Conservation (phyloP, 495 filamentous ascomycete species). For the Alectoria sarmentosa region DNA sequence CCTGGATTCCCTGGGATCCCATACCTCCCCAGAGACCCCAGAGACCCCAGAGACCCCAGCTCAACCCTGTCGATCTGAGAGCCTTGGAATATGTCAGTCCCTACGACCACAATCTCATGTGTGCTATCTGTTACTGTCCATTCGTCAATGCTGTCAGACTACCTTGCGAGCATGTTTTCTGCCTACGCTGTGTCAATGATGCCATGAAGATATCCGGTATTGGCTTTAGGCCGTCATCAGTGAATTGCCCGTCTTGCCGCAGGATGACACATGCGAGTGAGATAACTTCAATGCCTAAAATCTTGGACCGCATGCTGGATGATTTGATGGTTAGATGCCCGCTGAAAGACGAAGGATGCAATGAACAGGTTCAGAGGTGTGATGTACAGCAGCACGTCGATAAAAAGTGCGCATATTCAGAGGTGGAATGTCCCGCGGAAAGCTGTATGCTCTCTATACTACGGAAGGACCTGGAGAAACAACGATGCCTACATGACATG, state of each 20-base stretch:
- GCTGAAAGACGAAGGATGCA: constrained; percentile 54
- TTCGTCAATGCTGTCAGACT: constrained; percentile 67
- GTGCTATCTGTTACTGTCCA: constrained; percentile 73
- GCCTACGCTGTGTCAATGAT: constrained; percentile 58
- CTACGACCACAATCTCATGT: constrained; percentile 73
- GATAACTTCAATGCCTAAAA: constrained; percentile 37
- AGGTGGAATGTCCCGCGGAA: constrained; percentile 54
- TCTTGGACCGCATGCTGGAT: constrained; percentile 63
- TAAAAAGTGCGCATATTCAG: constrained; percentile 63
- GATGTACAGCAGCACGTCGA: constrained; percentile 67
- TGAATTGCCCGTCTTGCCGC: constrained; percentile 34
- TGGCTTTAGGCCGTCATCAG: background rate
- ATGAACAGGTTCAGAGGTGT: constrained; percentile 52
- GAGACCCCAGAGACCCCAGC: background rate
- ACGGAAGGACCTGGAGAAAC: constrained; percentile 46
- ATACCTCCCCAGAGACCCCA: background rate
- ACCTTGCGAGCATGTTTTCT: constrained; percentile 71
- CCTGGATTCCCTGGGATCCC: background rate
- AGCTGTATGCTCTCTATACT: constrained; percentile 39
- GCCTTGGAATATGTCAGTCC: constrained; percentile 59
- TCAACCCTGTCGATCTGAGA: constrained; percentile 51
- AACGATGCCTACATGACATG: constrained; percentile 51
- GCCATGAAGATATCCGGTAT: constrained; percentile 37
- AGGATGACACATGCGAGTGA: constrained; percentile 19
- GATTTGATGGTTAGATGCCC: constrained; percentile 70